Percentiles rank a stretch among this genome's conserved stretches.
phyloP scores from a whole-genome alignment of 192 early-diverging fungal genomes.

The Radiomyces spectabilis region DNA sequence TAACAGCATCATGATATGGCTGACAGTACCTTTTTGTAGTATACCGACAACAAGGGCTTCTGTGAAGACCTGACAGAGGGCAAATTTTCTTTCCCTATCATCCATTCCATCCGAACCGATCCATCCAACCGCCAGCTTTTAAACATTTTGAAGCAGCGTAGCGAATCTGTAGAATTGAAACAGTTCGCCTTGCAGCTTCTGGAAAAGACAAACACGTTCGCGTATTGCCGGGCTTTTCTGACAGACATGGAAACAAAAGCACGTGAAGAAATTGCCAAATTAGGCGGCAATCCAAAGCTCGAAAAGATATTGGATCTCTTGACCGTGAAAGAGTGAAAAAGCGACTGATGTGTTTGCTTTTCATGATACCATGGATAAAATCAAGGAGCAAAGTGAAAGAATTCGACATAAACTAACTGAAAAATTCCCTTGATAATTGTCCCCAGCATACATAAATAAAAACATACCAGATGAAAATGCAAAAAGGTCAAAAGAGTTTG shows the following conservation, averaged over 20 bases:
- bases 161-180: constrained; percentile 77
- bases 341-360: too few species aligned
- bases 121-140: constrained; percentile 60
- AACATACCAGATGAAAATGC: too few species aligned
- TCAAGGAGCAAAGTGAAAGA: too few species aligned
- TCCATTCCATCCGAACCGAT: constrained; percentile 71
- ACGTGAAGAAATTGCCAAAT: constrained; percentile 49
- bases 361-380: background rate
- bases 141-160: constrained; percentile 86
- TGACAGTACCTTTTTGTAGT: constrained; percentile 51
- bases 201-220: constrained; percentile 70
- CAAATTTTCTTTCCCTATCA: constrained; percentile 95
- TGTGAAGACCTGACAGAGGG: constrained; percentile 99
- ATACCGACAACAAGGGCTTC: constrained; percentile 92
- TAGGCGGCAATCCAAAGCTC: constrained; percentile 76
- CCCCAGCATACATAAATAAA: too few species aligned
- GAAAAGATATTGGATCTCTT: constrained; percentile 43
- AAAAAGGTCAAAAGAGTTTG: too few species aligned
- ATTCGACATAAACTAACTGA: too few species aligned
- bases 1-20: too few species aligned
- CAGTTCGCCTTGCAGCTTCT: constrained; percentile 78
- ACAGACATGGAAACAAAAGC: constrained; percentile 54
- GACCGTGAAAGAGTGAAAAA: background rate
- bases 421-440: too few species aligned
- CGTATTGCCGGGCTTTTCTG: constrained; percentile 67